These are phyloP conservation scores for Argentina anserina DNA, from an alignment of 306 rosid species.

Conservation along the genomic window DNA sequence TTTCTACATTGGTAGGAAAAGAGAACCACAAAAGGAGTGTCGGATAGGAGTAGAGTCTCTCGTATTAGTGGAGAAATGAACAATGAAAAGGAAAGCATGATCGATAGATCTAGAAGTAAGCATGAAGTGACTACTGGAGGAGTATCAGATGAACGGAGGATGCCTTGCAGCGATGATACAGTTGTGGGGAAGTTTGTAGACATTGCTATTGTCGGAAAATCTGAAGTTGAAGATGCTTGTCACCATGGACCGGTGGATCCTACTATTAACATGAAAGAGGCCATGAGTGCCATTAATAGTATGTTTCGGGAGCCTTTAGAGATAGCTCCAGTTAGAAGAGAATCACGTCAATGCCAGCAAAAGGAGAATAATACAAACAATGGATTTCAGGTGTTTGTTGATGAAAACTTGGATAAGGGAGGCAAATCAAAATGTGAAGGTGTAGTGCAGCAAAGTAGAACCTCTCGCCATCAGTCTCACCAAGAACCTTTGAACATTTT, in stretches of 20 bases:
- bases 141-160: constrained; percentile 28
- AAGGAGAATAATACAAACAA: constrained; percentile 26
- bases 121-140: constrained; percentile 16
- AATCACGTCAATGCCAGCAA: constrained; percentile 33
- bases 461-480: constrained; percentile 34
- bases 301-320: constrained; percentile 86
- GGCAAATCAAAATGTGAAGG: constrained; percentile 27
- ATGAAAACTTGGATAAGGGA: constrained; percentile 44
- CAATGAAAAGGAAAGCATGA: no score
- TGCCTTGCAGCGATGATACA: constrained; percentile 55
- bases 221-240: constrained; percentile 83
- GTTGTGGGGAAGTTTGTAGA: constrained; percentile 69
- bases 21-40: constrained; percentile 38
- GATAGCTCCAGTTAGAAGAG: constrained; percentile 40
- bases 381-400: constrained; percentile 59
- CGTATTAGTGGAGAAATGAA: constrained; percentile 25
- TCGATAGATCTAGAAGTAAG: constrained; percentile 24
- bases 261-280: constrained; percentile 92
- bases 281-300: constrained; percentile 74
- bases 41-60: constrained; percentile 24
- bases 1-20: constrained; percentile 39
- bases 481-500: constrained; percentile 61
- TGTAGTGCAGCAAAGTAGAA: constrained; percentile 33
- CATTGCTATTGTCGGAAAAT: constrained; percentile 69
- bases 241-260: constrained; percentile 95